Base-by-base conservation (phyloP, 306 rosid genomes). In the Pyrus pyrifolia region DNA sequence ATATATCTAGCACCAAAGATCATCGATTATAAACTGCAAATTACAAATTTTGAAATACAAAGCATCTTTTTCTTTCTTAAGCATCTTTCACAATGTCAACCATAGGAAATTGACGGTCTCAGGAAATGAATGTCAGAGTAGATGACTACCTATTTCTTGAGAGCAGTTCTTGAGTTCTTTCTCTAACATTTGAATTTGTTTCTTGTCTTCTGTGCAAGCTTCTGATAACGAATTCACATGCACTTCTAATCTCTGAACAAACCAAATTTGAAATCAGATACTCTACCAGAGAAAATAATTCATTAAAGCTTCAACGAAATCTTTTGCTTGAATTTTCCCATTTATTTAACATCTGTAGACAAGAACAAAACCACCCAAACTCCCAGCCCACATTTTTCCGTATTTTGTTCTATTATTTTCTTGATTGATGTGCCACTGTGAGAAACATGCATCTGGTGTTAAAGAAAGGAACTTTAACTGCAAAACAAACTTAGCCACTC, bases 61-160 rank as follows among this genome's bases (percentile, higher is more conserved):
- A 0, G 40, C 40, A 35, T 35, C 40, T 35, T 35, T 35, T 6
- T 6, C 40, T 33, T 33, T 33, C 38, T 33, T 33, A 33, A 35
- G 40, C 40, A 35, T 35, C 40, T 35, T 10, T 31, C 6, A 29
- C n/a, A 35, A 17, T 23, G 18, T 8, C 25, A 27, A 21, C 4
- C 23, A 49, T 14, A 40, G 30, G 63, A 49, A 75, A 49, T 70
- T 49, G 65, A 25, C 7, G 21, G 9, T 60, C 27, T 29, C 31
- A 30, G 64, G 55, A 65, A 64, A 30, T 11, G 51, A n/a, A 62
- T 14, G 45, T 33, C 13, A 18, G 40, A 68, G 60, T 22, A 59
- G 27, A 73, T 17, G 68, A 40, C 66, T 77, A 94, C 98, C 97
- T 77, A 94, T 89, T 92, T 94, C 96, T 86, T 91, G 96, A 74